Evolutionary conservation across 2,329 filamentous ascomycete genomes (phyloP).

Genomic region (Myriosclerotinia duriaeana): DNA sequence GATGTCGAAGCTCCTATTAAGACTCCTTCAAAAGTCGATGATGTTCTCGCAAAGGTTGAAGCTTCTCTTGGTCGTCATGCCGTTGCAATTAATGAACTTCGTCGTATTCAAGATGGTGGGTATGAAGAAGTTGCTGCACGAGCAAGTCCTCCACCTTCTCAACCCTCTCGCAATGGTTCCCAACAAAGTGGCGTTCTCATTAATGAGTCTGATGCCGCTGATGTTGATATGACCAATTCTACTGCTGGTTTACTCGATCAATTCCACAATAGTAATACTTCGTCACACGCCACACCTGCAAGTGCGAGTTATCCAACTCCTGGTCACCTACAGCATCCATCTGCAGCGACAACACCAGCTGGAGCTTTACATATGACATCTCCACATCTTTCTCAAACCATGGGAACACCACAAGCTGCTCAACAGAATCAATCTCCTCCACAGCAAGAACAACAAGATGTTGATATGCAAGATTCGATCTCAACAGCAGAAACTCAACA

Average conservation of each 20-base stretch:
- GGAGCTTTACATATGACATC: slow-evolving; percentile 44
- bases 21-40: slow-evolving; percentile 57
- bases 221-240: slow-evolving; percentile 54
- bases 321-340: slow-evolving; percentile 58
- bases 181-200: slow-evolving; percentile 55
- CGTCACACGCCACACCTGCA: slow-evolving; percentile 58
- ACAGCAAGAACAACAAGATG: slow-evolving; percentile 25
- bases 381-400: slow-evolving; percentile 43
- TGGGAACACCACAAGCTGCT: slow-evolving; percentile 33
- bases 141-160: slow-evolving; percentile 46
- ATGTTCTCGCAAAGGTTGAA: slow-evolving; percentile 75
- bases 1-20: slow-evolving; percentile 34
- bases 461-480: slow-evolving; percentile 26
- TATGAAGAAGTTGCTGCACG: slow-evolving; percentile 54
- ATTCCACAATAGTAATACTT: slow-evolving; percentile 60
- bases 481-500: slow-evolving; percentile 19
- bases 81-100: slow-evolving; percentile 61
- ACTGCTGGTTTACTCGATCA: slow-evolving; percentile 66
- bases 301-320: slow-evolving; percentile 57
- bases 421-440: slow-evolving; percentile 20
- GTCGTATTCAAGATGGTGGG: slow-evolving; percentile 76
- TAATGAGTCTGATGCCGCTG: slow-evolving; percentile 60
- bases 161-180: slow-evolving; percentile 55
- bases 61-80: slow-evolving; percentile 66
- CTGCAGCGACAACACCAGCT: slow-evolving; percentile 56